Percentiles rank a stretch among this genome's conserved stretches.
Evolutionary conservation across 441 rosid species (phyloP).

Genomic region (Bocquillonia castaneifolia): DNA sequence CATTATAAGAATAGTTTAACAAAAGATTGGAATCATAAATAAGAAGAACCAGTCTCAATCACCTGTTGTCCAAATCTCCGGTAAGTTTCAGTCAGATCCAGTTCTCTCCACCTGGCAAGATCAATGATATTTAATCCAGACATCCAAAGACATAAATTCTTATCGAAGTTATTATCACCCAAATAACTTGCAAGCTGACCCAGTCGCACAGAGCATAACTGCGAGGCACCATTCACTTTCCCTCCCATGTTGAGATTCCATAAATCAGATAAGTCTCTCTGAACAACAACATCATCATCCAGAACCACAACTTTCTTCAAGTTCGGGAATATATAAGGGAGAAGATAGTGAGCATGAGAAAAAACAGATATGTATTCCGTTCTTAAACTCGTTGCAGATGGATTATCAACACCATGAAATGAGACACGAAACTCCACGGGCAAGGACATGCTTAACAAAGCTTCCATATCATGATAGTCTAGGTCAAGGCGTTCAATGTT

Average conservation of each 20-base stretch:
- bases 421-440: slow-evolving; percentile 84
- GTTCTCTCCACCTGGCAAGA: slow-evolving; percentile 76
- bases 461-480: slow-evolving; percentile 40
- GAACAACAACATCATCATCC: slow-evolving; percentile 83
- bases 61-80: slow-evolving; percentile 57
- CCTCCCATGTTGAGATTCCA: slow-evolving; percentile 72
- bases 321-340: slow-evolving; percentile 63
- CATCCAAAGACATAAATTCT: slow-evolving; percentile 80
- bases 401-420: slow-evolving; percentile 36
- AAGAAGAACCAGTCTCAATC: slow-evolving; percentile 22
- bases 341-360: slow-evolving; percentile 74
- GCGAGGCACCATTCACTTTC: slow-evolving; percentile 80
- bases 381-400: slow-evolving; percentile 35
- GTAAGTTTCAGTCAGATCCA: slow-evolving; percentile 66
- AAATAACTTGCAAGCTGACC: slow-evolving; percentile 55
- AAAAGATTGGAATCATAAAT: background rate
- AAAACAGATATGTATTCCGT: slow-evolving; percentile 69
- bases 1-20: background rate
- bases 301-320: slow-evolving; percentile 60
- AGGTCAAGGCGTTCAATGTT: slow-evolving; percentile 56
- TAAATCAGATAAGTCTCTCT: slow-evolving; percentile 51
- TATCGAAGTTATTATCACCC: slow-evolving; percentile 38
- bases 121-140: slow-evolving; percentile 87
- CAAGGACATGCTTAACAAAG: slow-evolving; percentile 41
- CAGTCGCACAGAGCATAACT: slow-evolving; percentile 61